Base-by-base conservation (phyloP, 768 basidiomycete species). In the Leucocoprinus birnbaumii region DNA sequence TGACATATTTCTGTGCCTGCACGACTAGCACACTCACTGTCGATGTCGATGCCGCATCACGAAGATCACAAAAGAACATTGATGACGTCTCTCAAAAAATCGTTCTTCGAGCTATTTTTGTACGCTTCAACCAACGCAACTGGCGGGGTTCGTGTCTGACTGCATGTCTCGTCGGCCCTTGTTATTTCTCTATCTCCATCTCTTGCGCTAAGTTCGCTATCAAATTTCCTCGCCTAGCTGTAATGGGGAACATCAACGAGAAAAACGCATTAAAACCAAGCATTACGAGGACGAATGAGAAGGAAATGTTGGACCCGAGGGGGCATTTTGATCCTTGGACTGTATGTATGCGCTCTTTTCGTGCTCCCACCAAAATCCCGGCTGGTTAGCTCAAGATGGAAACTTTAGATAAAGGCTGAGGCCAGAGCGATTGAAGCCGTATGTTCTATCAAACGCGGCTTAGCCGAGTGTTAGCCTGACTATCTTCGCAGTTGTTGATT, bases 51-150 rank as follows among this genome's bases (percentile, higher is more conserved):
- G 18, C 24, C 11, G 31, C 31, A 31, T 31, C 31, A 31, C 31
- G 31, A 31, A 31, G 31, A 31, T n/a, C n/a, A 31, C 11, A 31
- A 31, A 31, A 5, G 5, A 31, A 31, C 11, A 31, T 11, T 31
- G 34, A 27, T 27, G 35, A 41, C 53, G 13, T 34, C 31, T 31
- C 31, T 41, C 7, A 13, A 7, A 26, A 13, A 7, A 26, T 43
- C 37, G 19, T 22, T n/a, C 37, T 48, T 16, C 8, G 37, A 48
- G 19, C 38, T 55, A 55, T 55, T 42, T 55, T 47, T 48, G 52
- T 43, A 5, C 45, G 26, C 16, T 42, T 26, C 35, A 22, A 31
- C 35, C 9, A 27, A 19, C 46, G 14, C 6, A 2, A 21, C 31
- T 19, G 41, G 31, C 51, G 41, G 26, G 24, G 21, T 42, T 35